Base-by-base conservation (phyloP, 140 eudicot species). In the Bidens hawaiensis region DNA sequence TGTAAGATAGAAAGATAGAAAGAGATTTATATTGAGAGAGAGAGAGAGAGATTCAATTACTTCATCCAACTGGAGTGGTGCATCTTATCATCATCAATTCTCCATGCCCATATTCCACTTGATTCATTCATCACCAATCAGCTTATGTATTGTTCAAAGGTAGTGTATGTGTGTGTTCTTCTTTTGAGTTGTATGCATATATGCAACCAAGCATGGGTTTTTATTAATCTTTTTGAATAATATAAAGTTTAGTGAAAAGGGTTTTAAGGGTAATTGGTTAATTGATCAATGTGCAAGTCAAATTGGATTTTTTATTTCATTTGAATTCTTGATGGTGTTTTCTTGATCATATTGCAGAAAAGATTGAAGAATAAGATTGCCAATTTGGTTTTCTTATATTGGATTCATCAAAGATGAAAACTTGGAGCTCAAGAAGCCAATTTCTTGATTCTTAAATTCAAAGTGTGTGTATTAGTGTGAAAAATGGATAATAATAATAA, bases 401-500 rank as follows among this genome's bases (percentile, higher is more conserved):
- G 34, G 16, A n/a, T n/a, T n/a, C n/a, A n/a, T n/a, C n/a, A n/a
- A n/a, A n/a, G n/a, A n/a, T n/a, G n/a, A n/a, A n/a, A n/a, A n/a
- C n/a, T n/a, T n/a, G n/a, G n/a, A n/a, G n/a, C n/a, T n/a, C n/a
- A n/a, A n/a, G n/a, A n/a, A n/a, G n/a, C n/a, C n/a, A n/a, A n/a
- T 58, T 31, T 59, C 18, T 46, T 21, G 67, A 69, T 48, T 60
- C 62, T 33, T 47, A 41, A 48, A 70, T 62, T n/a, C 48, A 71
- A 18, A 34, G 62, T 40, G 56, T 70, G 75, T 70, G 76, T 60
- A 7, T 60, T 60, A n/a, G 63, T 70, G 64, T 49, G 41, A 45
- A 69, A 75, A 69, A 76, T 76, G 81, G 81, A 71, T 38, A 70
- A n/a, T n/a, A n/a, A n/a, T n/a, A n/a, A n/a, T n/a, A n/a, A n/a